Base-by-base conservation (phyloP, 352 stramenopile species). In the Hyaloperonospora arabidopsidis region DNA sequence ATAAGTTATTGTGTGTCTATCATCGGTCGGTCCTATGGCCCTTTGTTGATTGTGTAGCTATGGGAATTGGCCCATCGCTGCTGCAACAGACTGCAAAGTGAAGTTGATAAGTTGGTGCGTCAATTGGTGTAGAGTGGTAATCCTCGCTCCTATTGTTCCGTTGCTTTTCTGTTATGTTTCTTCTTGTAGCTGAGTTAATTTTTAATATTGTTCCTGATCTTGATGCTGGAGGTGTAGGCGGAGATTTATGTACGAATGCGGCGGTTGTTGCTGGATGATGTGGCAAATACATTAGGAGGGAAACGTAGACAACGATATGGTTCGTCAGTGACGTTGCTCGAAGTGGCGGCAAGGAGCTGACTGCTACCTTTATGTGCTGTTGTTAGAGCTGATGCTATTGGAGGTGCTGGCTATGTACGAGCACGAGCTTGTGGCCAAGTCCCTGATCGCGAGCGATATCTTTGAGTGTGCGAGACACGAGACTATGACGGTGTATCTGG, bases 351-450 rank as follows among this genome's bases (percentile, higher is more conserved):
- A 21, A 49, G 45, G 45, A 52, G 14, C 40, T 67, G 62, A 61
- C 35, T 39, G 19, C 11, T 19, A 36, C 53, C 44, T 28, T n/a
- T n/a, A n/a, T 2, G 22, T 65, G 41, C 6, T 23, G 35, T 44
- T 56, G 32, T 32, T 32, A 90, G 79, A 90, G 50, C 22, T 40
- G 40, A 76, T 86, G 34, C 41, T 93, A 22, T 43, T 80, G 10
- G 74, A 90, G 52, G 57, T 90, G 39, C 35, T 90, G 6, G 55
- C 19, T 22, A 92, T 93, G 81, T 93, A 85, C 61, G 68, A 91
- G 54, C 74, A 71, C 25, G 84, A 93, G 57, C 64, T 93, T 2
- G 53, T 92, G 49, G 65, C 81, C 44, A 93, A 93, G 67, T 64
- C 84, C 22, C 63, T 93, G 12, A 82, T 93, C 40, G 76, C 70